Evolutionary conservation across 2,329 filamentous ascomycete genomes (phyloP).

Genomic region (Phyllosticta citriasiana): DNA sequence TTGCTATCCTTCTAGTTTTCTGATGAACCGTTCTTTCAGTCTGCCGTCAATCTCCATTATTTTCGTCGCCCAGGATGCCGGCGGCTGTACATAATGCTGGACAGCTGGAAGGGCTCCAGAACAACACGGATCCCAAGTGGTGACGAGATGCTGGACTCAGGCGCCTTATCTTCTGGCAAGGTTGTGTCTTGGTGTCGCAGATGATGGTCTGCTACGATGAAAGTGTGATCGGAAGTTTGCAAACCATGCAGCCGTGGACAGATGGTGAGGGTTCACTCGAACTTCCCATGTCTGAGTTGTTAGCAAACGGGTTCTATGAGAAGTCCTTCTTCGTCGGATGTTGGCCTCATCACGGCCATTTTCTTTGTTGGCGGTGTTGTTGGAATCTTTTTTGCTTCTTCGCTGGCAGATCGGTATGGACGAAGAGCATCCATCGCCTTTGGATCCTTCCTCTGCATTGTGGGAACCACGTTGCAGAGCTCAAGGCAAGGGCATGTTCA

Average conservation of each 20-base stretch:
- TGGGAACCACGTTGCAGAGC: not conserved
- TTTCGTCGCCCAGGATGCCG: not conserved
- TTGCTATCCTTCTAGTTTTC: not conserved
- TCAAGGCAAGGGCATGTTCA: slow-evolving; percentile 26
- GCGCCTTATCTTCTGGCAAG: not conserved
- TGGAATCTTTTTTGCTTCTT: slow-evolving; percentile 2
- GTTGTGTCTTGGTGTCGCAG: slow-evolving; percentile 1
- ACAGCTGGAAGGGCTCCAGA: not conserved
- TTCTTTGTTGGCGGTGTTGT: slow-evolving; percentile 3
- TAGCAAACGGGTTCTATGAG: no score
- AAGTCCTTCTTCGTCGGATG: not conserved
- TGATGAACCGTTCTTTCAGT: not conserved
- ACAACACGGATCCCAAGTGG: slow-evolving; percentile 2
- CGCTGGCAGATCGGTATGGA: not conserved
- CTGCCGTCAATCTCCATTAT: not conserved
- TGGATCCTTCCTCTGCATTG: not conserved
- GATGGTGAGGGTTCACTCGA: slow-evolving; percentile 21
- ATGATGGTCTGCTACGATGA: slow-evolving; percentile 41
- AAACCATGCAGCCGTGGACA: slow-evolving; percentile 37
- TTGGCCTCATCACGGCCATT: slow-evolving; percentile 2
- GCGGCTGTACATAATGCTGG: not conserved
- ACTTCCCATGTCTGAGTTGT: no score
- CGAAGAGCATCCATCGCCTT: not conserved
- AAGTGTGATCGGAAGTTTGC: slow-evolving; percentile 42
- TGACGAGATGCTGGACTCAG: slow-evolving; percentile 2